Evolutionary conservation across 768 basidiomycete species (phyloP), one percentile per base, ranked within the genome.

Genomic region (Suillus weaverae): DNA sequence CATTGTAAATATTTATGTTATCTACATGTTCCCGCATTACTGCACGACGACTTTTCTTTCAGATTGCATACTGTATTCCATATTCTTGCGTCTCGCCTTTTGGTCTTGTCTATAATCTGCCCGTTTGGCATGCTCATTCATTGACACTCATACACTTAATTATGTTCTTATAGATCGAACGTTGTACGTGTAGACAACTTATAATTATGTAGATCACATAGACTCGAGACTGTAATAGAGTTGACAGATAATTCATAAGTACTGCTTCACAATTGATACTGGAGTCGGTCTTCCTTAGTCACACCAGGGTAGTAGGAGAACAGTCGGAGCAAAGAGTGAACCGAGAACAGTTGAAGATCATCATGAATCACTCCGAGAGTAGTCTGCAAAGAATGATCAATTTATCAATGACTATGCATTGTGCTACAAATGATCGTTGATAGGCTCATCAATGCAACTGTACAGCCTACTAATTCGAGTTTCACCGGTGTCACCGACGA

Each of bases 51-150:
- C 11, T 38, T 36, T 38, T 26, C 56, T 30, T 59, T 63, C 30
- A 20, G n/a, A 64, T 63, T 33, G 39, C 51, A 64, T 51, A 33
- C 36, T 54, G 44, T 63, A 56, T 57, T 54, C 59, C 62, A 60
- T 50, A 44, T 36, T 32, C 57, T 22, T 44, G 14, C n/a, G 20
- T 43, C 36, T 43, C 30, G 8, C 22, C 11, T 38, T 57, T 5
- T 22, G 8, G 14, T 26, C n/a, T 38, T 39, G 26, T 39, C 38
- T 32, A 6, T 18, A 59, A 39, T 18, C 2, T 30, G 32, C 51
- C 5, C 9, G 9, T 50, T 30, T 39, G 9, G 16, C 56, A 56
- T 26, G n/a, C 16, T 38, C 56, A 39, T 26, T 57, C 8, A 59
- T 13, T 39, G 26, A 59, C 26, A 18, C 57, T 59, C 57, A 20